phyloP scores from a whole-genome alignment of 768 basidiomycete genomes.

The Cystobasidium onofrii region DNA sequence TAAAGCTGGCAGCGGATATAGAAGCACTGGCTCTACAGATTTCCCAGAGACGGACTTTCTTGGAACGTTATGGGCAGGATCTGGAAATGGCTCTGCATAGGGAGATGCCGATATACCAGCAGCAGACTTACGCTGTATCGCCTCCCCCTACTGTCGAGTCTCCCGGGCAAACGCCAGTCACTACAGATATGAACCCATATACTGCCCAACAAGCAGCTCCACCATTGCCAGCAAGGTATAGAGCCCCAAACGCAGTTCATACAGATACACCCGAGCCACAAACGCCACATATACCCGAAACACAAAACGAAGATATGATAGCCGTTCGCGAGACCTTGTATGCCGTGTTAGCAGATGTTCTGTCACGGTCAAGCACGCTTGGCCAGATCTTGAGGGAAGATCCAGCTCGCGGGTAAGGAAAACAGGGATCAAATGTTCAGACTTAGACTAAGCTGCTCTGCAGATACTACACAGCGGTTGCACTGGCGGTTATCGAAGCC shows the following conservation, averaged over 20 bases:
- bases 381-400: background rate
- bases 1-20: background rate
- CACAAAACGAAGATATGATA: background rate
- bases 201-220: background rate
- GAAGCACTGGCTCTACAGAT: background rate
- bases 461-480: conserved; percentile 12
- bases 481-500: conserved; percentile 2
- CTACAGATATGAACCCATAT: too few species aligned
- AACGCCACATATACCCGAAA: background rate
- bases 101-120: background rate
- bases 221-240: background rate
- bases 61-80: conserved; percentile 8
- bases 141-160: background rate
- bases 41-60: conserved; percentile 2
- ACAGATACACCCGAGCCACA: background rate
- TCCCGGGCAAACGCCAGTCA: too few species aligned
- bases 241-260: background rate
- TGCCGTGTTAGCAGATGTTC: conserved; percentile 13
- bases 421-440: too few species aligned
- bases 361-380: background rate
- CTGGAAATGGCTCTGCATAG: background rate
- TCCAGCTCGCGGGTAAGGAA: conserved; percentile 1
- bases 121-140: background rate
- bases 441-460: background rate
- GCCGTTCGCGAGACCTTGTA: conserved; percentile 11